phyloP scores from a whole-genome alignment of 2,329 filamentous ascomycete species.

The Apiospora saccharicola region DNA sequence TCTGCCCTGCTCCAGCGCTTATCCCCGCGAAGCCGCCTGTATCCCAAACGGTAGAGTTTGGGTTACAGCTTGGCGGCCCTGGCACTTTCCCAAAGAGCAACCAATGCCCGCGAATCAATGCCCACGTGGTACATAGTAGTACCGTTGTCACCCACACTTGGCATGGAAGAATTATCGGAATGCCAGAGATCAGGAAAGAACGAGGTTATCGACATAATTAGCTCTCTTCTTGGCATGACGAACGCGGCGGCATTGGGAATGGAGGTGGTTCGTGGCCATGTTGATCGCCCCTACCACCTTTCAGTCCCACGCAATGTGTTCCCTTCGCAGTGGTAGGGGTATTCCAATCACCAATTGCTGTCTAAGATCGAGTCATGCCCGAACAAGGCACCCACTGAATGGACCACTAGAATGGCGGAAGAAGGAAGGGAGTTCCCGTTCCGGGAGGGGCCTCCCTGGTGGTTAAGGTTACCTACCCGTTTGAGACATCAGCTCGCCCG shows the following conservation, averaged over 20 bases:
- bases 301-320: neutral
- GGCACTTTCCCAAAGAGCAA: slow-evolving; percentile 7
- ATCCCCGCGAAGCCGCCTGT: slow-evolving; percentile 1
- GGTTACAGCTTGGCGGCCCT: neutral
- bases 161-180: neutral
- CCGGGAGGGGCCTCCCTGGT: neutral
- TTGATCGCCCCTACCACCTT: neutral
- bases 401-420: neutral
- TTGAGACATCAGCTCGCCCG: neutral
- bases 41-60: neutral
- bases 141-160: neutral
- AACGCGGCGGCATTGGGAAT: neutral
- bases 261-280: neutral
- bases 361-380: neutral
- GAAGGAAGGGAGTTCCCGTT: neutral
- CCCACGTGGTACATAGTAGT: neutral
- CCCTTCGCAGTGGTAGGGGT: neutral
- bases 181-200: neutral
- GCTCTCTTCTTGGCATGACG: neutral
- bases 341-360: neutral
- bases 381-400: neutral
- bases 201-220: neutral
- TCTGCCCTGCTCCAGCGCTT: neutral
- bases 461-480: slow-evolving; percentile 3
- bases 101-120: neutral